These are phyloP conservation scores for Ettlia oleoabundans DNA, from an alignment of 139 green algal species.

Conservation along the genomic window DNA sequence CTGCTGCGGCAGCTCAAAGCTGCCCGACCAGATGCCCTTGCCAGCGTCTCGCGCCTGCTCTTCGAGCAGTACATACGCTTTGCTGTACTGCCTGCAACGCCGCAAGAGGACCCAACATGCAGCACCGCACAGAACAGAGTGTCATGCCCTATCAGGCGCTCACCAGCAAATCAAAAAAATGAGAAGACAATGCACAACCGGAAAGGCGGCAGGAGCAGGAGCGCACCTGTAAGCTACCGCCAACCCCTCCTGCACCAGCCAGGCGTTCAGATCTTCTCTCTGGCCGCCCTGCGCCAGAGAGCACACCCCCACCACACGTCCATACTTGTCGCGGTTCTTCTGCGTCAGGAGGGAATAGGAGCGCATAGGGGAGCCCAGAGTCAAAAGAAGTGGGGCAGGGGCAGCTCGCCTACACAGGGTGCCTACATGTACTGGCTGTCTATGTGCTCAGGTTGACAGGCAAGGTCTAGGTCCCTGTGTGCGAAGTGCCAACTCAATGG, in stretches of 20 bases:
- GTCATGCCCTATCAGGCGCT: background rate
- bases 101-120: background rate
- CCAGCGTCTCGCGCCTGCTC: constrained; percentile 51
- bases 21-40: constrained; percentile 75
- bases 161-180: background rate
- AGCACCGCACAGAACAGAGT: too few relatives aligned
- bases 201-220: too few relatives aligned
- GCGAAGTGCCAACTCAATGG: too few relatives aligned
- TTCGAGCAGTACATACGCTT: constrained; percentile 73
- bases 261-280: constrained; percentile 67
- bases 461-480: background rate
- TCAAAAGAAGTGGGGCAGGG: background rate
- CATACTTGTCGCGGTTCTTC: constrained; percentile 76
- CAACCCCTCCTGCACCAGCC: constrained; percentile 74
- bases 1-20: constrained; percentile 66
- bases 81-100: constrained; percentile 71
- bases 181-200: too few relatives aligned
- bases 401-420: background rate
- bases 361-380: background rate
- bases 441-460: background rate
- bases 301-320: constrained; percentile 71
- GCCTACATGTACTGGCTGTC: too few relatives aligned
- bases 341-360: background rate
- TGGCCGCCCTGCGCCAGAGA: background rate
- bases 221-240: constrained; percentile 79